A percentile compares a stretch with the other conserved stretches of the same genome.
phyloP scores from a whole-genome alignment of 148 eudicot genomes.

The Vaccinium darrowii region DNA sequence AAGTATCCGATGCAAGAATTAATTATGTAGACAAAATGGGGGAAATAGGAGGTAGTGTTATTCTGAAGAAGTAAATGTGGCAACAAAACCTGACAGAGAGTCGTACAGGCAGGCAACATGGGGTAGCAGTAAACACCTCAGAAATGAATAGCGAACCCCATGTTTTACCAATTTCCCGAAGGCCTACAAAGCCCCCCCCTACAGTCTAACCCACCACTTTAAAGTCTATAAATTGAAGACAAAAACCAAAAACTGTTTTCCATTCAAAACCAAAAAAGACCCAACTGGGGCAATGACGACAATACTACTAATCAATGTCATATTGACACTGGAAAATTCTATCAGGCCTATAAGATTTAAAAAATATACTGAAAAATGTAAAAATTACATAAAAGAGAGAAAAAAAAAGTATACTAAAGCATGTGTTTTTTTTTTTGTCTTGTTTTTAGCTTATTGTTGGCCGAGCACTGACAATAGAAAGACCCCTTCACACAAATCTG shows the following conservation, averaged over 20 bases:
- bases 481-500: no score
- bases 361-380: no score
- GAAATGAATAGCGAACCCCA: constrained; percentile 37
- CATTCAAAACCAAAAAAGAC: background rate
- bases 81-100: constrained; percentile 12
- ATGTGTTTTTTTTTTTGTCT: no score
- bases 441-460: no score
- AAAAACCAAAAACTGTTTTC: background rate
- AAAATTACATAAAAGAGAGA: no score
- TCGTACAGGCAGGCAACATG: constrained; percentile 20
- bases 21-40: no score
- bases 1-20: no score
- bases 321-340: no score
- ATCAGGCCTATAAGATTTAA: no score
- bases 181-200: constrained; percentile 10
- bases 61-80: background rate
- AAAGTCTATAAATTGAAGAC: background rate
- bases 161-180: constrained; percentile 19
- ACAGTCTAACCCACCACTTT: background rate
- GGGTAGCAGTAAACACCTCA: constrained; percentile 19
- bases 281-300: background rate
- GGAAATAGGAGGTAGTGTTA: no score
- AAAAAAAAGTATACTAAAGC: no score
- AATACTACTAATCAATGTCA: background rate
- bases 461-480: no score